Evolutionary conservation across 345 rosid species (phyloP).

Genomic region (Eutrema japonicum): DNA sequence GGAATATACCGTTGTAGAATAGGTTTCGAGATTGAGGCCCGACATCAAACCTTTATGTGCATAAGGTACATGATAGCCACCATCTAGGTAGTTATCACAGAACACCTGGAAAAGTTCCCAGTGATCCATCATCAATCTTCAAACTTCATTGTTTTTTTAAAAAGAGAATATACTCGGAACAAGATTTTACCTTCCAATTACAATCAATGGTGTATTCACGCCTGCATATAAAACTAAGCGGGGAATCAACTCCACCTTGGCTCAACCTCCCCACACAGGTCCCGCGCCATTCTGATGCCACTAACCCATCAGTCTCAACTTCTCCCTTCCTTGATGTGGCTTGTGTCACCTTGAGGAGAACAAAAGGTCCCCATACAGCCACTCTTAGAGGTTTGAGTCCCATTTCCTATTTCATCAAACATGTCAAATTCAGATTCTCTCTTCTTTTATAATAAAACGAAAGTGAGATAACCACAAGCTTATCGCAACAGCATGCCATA

Average conservation of each 20-base stretch:
- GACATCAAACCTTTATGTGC: conserved; percentile 89
- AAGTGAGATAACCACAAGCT: not conserved
- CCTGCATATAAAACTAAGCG: conserved; percentile 68
- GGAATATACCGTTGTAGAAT: conserved; percentile 67
- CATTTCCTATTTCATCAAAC: conserved; percentile 63
- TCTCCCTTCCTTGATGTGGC: conserved; percentile 37
- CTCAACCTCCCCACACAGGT: conserved; percentile 61
- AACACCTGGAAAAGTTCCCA: conserved; percentile 61
- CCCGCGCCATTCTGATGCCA: conserved; percentile 84
- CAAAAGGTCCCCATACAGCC: conserved; percentile 88
- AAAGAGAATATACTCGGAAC: conserved; percentile 15
- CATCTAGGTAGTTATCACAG: conserved; percentile 96
- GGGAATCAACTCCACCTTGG: conserved; percentile 62
- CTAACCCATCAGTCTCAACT: conserved; percentile 33
- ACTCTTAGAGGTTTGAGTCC: conserved; percentile 74
- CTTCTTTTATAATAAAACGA: not conserved
- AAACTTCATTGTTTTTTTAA: not conserved
- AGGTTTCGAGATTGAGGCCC: conserved; percentile 76
- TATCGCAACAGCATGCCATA: conserved; percentile 41
- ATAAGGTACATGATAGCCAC: conserved; percentile 96
- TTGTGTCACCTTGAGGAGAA: conserved; percentile 67
- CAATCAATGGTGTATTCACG: conserved; percentile 76
- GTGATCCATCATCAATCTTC: conserved; percentile 15
- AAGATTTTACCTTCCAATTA: conserved; percentile 80
- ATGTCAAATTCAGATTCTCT: conserved; percentile 28